phyloP scores from a whole-genome alignment of 768 basidiomycete species.

The Phylloporus sp. region DNA sequence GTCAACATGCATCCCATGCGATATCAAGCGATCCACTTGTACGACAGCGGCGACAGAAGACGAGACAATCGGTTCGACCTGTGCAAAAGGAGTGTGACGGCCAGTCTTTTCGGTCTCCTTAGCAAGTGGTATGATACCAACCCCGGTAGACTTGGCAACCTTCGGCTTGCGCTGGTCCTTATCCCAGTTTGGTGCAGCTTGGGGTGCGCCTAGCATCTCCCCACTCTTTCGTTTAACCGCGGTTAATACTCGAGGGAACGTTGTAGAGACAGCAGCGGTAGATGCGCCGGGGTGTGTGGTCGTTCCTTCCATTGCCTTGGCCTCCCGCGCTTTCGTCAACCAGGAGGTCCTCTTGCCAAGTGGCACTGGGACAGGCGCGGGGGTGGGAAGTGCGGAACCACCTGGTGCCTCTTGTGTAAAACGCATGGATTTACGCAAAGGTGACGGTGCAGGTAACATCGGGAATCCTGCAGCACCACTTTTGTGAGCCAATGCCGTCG shows the following conservation, averaged over 20 bases:
- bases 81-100: constrained; percentile 1
- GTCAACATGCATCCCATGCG: constrained; percentile 22
- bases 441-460: constrained; percentile 61
- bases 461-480: constrained; percentile 47
- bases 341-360: constrained; percentile 71
- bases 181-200: constrained; percentile 21
- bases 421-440: constrained; percentile 64
- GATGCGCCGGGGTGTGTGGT: constrained; percentile 26
- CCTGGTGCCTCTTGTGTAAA: constrained; percentile 41
- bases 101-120: constrained; percentile 6
- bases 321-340: constrained; percentile 73
- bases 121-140: constrained; percentile 27
- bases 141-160: constrained; percentile 40
- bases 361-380: constrained; percentile 34
- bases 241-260: constrained; percentile 17
- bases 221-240: constrained; percentile 64
- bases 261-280: neutral
- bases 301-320: constrained; percentile 56
- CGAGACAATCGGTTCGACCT: neutral
- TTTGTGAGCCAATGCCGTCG: constrained; percentile 33
- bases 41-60: neutral
- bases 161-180: constrained; percentile 46
- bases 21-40: constrained; percentile 14
- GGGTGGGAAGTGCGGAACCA: constrained; percentile 31
- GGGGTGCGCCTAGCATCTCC: constrained; percentile 34